Percentiles rank a stretch among this genome's conserved stretches.
Conservation (phyloP, 2,329 filamentous ascomycete species). For the Alternaria sp. region DNA sequence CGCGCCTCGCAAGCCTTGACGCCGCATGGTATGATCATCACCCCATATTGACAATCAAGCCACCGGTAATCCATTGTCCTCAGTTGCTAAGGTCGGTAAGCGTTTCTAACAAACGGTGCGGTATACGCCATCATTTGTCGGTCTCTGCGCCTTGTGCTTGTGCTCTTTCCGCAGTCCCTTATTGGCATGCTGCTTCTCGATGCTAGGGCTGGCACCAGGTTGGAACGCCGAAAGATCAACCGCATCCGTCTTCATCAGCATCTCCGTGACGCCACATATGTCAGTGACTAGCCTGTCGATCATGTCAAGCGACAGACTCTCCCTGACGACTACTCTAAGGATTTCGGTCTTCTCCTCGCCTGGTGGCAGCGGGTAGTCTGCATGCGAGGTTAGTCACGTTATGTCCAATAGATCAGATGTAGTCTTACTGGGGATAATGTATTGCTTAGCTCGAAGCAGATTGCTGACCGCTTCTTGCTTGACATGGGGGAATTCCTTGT, state of each 20-base stretch:
- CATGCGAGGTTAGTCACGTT: conserved; percentile 19
- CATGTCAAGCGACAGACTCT: conserved; percentile 74
- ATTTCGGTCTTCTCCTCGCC: conserved; percentile 70
- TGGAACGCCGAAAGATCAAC: conserved; percentile 63
- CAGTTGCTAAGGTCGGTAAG: background rate
- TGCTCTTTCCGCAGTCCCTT: conserved; percentile 51
- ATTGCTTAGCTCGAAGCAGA: conserved; percentile 71
- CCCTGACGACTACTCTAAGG: conserved; percentile 71
- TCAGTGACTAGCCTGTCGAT: conserved; percentile 70
- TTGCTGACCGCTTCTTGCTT: conserved; percentile 71
- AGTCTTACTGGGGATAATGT: conserved; percentile 71
- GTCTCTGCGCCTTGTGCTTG: conserved; percentile 56
- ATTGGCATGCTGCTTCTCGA: conserved; percentile 56
- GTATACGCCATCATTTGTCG: conserved; percentile 56
- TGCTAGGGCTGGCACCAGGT: conserved; percentile 43
- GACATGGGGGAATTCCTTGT: conserved; percentile 67
- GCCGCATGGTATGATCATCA: background rate
- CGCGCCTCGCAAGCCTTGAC: background rate
- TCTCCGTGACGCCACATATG: conserved; percentile 68
- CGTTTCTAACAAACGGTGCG: conserved; percentile 56
- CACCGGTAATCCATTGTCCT: background rate
- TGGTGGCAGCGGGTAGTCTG: conserved; percentile 72
- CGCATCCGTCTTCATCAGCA: conserved; percentile 63
- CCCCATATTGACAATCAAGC: background rate
- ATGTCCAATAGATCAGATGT: conserved; percentile 4